Evolutionary conservation across 805 yeast genomes (phyloP).

Genomic region (Sugiyamaella floridensis): DNA sequence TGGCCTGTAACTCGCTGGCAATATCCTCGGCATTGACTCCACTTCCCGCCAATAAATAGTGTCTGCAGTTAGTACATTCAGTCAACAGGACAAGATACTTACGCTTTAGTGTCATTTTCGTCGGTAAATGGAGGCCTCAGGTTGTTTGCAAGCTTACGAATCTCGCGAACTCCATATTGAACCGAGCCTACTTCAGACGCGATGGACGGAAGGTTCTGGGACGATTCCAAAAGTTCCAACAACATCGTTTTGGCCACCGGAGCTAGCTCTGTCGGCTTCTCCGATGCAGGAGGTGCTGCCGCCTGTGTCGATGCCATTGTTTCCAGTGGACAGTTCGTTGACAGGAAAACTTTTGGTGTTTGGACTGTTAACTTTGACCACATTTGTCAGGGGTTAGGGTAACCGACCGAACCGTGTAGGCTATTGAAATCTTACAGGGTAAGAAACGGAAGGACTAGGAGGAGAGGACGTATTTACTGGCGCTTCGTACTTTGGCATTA

Average conservation of each 20-base stretch:
- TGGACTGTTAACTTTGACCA: background rate
- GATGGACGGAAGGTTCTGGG: slow-evolving; percentile 62
- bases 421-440: too few relatives aligned
- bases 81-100: slow-evolving; percentile 1
- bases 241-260: slow-evolving; percentile 36
- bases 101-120: slow-evolving; percentile 36
- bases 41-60: slow-evolving; percentile 81
- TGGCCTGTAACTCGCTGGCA: slow-evolving; percentile 43
- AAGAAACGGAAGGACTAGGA: too few relatives aligned
- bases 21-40: slow-evolving; percentile 84
- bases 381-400: background rate
- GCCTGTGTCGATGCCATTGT: slow-evolving; percentile 1
- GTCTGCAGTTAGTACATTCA: slow-evolving; percentile 29
- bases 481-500: too few relatives aligned
- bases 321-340: background rate
- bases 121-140: slow-evolving; percentile 49
- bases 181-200: slow-evolving; percentile 69
- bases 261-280: background rate
- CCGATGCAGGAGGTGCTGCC: background rate
- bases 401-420: too few relatives aligned
- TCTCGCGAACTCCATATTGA: slow-evolving; percentile 72
- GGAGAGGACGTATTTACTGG: too few relatives aligned
- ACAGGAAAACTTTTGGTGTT: background rate
- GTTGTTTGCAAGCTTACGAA: slow-evolving; percentile 57
- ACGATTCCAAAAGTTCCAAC: slow-evolving; percentile 70